Conservation (phyloP, 2,329 filamentous ascomycete species). For the Pestalotiopsis sp. region DNA sequence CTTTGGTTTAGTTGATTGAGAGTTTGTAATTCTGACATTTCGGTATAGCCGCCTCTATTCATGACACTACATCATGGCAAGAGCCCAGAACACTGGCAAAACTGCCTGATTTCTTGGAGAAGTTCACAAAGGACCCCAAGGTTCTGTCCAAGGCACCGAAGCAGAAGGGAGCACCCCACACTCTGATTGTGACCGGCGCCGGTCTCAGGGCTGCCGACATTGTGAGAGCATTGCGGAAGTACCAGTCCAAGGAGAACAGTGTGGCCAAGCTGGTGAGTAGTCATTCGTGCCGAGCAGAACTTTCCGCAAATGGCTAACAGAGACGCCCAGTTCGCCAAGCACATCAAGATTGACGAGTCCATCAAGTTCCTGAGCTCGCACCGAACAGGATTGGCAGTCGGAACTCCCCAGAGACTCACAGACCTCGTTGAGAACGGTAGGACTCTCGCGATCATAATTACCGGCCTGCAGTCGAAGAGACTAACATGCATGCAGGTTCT, state of each 20-base stretch:
- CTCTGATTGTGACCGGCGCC: conserved; percentile 82
- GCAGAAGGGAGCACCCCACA: conserved; percentile 77
- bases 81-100: conserved; percentile 69
- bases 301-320: not conserved
- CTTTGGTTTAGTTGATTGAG: not conserved
- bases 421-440: conserved; percentile 82
- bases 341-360: conserved; percentile 92
- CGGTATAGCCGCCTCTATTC: conserved; percentile 67
- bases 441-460: conserved; percentile 23
- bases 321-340: conserved; percentile 76
- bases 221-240: conserved; percentile 73
- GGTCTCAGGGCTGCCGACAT: conserved; percentile 86
- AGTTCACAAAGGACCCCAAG: conserved; percentile 58
- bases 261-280: conserved; percentile 75
- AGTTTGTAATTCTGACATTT: not conserved
- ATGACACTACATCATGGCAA: conserved; percentile 77
- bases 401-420: conserved; percentile 80
- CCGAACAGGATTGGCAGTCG: conserved; percentile 84
- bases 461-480: not conserved
- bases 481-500: conserved; percentile 51
- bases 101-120: conserved; percentile 78
- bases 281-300: not conserved
- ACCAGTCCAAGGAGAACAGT: conserved; percentile 75
- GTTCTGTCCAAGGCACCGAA: conserved; percentile 67
- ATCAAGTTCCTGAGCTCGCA: conserved; percentile 71